These are phyloP conservation scores for Yamadazyma pseudoaaseri DNA, from an alignment of 1,139 yeast species.

Conservation along the genomic window DNA sequence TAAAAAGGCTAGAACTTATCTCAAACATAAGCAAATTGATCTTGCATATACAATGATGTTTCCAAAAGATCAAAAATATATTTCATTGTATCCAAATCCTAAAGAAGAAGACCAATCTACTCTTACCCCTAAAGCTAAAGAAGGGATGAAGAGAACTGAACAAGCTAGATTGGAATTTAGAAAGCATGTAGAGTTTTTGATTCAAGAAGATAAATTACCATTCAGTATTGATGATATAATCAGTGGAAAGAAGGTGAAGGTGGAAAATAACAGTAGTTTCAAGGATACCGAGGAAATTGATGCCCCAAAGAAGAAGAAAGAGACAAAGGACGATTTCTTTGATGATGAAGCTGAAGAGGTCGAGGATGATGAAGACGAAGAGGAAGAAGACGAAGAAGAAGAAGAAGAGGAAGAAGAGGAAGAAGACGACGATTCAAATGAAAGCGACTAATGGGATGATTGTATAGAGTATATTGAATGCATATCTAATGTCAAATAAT, in stretches of 20 bases:
- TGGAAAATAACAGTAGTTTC: conserved; percentile 13
- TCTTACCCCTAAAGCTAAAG: conserved; percentile 38
- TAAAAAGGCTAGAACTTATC: conserved; percentile 49
- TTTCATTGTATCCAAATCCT: conserved; percentile 65
- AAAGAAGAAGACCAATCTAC: conserved; percentile 28
- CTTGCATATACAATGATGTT: conserved; percentile 73
- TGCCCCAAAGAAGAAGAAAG: conserved; percentile 32
- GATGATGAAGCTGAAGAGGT: conserved; percentile 16
- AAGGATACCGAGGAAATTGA: conserved; percentile 33
- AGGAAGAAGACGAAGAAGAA: conserved; percentile 6
- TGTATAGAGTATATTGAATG: conserved; percentile 3
- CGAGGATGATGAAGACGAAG: conserved; percentile 4
- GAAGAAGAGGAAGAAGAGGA: conserved; percentile 5
- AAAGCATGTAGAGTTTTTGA: conserved; percentile 48
- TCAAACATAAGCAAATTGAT: conserved; percentile 65
- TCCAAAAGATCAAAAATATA: conserved; percentile 79
- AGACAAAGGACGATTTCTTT: conserved; percentile 43
- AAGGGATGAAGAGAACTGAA: conserved; percentile 49
- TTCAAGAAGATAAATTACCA: conserved; percentile 53
- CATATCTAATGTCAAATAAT: too few relatives aligned
- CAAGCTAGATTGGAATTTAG: conserved; percentile 48
- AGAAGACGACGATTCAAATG: neutral
- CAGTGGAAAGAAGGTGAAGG: conserved; percentile 40
- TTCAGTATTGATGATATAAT: conserved; percentile 58
- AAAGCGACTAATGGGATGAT: neutral